phyloP scores from a whole-genome alignment of 2,329 filamentous ascomycete genomes.

The Rhynchosporium secalis region DNA sequence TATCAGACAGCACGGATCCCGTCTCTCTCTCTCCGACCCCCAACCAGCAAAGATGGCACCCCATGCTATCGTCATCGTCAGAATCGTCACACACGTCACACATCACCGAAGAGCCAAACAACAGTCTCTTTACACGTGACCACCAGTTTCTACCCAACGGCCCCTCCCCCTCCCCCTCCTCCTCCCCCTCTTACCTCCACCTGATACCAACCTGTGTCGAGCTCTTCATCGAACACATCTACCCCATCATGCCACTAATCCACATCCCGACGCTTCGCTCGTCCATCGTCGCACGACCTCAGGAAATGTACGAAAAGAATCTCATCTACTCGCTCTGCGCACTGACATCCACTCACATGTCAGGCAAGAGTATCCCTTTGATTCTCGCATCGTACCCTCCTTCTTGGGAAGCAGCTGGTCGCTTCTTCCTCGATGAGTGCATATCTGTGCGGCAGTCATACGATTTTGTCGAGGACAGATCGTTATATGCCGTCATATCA shows the following conservation, averaged over 20 bases:
- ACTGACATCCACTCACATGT: slow-evolving; percentile 53
- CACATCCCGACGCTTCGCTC: slow-evolving; percentile 56
- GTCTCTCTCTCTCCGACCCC: slow-evolving; percentile 27
- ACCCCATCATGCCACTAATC: slow-evolving; percentile 63
- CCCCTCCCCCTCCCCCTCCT: slow-evolving; percentile 46
- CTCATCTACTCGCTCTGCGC: slow-evolving; percentile 59
- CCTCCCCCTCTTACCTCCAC: slow-evolving; percentile 49
- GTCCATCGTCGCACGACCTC: slow-evolving; percentile 47
- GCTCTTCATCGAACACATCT: slow-evolving; percentile 61
- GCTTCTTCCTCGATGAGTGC: slow-evolving; percentile 59
- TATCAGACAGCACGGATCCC: slow-evolving; percentile 27
- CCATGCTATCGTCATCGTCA: slow-evolving; percentile 31
- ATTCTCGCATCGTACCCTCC: slow-evolving; percentile 41
- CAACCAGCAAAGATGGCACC: slow-evolving; percentile 30
- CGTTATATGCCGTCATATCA: slow-evolving; percentile 57
- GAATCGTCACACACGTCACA: slow-evolving; percentile 39
- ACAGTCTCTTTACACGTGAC: slow-evolving; percentile 42
- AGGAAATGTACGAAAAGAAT: slow-evolving; percentile 45
- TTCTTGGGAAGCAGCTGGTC: slow-evolving; percentile 52
- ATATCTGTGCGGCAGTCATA: slow-evolving; percentile 55
- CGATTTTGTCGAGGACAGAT: slow-evolving; percentile 58
- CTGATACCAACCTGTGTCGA: slow-evolving; percentile 57
- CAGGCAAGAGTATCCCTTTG: slow-evolving; percentile 43
- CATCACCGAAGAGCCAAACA: slow-evolving; percentile 44
- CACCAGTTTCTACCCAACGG: slow-evolving; percentile 47